Base-by-base conservation (phyloP, 148 eudicot species). In the Spergularia marina region DNA sequence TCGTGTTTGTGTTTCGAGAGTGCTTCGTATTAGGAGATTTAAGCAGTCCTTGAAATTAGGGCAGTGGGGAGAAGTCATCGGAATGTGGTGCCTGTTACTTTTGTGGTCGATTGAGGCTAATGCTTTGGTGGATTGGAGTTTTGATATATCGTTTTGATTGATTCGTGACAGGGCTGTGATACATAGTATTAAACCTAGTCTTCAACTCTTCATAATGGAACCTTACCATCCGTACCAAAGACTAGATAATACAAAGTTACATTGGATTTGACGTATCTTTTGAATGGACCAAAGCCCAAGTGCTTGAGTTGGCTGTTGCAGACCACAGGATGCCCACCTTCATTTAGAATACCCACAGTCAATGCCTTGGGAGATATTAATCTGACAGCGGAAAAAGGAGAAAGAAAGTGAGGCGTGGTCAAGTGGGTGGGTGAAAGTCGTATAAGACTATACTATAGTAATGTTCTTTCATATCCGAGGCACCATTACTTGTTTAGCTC, bases 181-280 rank as follows among this genome's bases (percentile, higher is more conserved):
- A 4, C 34, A 30, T 40, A 63, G 44, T 9, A 58, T 12, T 64
- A 64, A 4, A 6, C 8, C 7, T 44, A 44, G 68, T 13, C 3
- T 39, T 65, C 1, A 10, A 44, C 49, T 13, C 3, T 39, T 65
- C 1, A 10, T n/a, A n/a, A 20, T 58, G 7, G 21, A 58, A 58
- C 21, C 62, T 58, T 58, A n/a, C 10, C 18, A 58, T n/a, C 18
- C 8, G 0, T 49, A 68, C 30, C 34, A 1, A 30, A 55, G 39
- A 40, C 40, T 49, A 54, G 47, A 25, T 60, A 58, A 30, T 30
- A 30, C 36, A 73, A 73, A 73, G 40, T 73, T 14, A 73, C 47
- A 18, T 59, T 30, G 52, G 79, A 70, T 51, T 77, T 69, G 74
- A 76, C 68, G 7, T 23, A 52, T 21, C 56, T 59, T 59, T 76